A percentile compares a stretch with the other conserved stretches of the same genome.
These are phyloP conservation scores for Chrysoporthe puriensis DNA, from an alignment of 2,329 filamentous ascomycete genomes.

Conservation along the genomic window DNA sequence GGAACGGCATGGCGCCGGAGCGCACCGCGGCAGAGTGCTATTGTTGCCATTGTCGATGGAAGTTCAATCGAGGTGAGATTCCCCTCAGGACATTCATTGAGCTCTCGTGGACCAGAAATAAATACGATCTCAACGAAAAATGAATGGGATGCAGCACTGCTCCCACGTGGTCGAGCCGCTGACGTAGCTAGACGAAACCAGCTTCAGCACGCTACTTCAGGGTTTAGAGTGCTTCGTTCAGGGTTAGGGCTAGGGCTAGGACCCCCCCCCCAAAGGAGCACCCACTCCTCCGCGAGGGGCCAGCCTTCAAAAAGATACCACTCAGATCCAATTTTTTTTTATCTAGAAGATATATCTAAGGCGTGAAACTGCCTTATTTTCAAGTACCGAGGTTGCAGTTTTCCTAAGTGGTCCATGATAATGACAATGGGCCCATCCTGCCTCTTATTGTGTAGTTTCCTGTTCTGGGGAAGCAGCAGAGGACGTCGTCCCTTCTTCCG, in stretches of 20 bases:
- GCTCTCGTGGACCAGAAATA: background rate
- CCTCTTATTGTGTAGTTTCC: background rate
- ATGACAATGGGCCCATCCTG: background rate
- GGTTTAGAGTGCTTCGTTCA: background rate
- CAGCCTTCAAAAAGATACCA: no score
- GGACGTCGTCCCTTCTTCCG: background rate
- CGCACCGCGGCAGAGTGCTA: constrained; percentile 31
- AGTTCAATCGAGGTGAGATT: no score
- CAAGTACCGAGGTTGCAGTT: background rate
- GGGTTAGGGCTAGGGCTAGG: background rate
- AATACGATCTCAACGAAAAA: no score
- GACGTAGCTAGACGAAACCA: background rate
- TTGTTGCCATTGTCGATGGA: constrained; percentile 24
- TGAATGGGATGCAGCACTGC: background rate
- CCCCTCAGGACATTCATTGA: background rate
- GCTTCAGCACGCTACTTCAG: background rate
- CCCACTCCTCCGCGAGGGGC: no score
- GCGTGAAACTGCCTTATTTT: background rate
- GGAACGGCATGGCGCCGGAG: constrained; percentile 32
- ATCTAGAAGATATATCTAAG: background rate
- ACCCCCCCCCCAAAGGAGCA: no score
- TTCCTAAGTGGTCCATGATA: background rate
- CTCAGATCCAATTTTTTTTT: no score
- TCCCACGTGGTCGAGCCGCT: background rate
- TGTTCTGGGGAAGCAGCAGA: background rate